These are phyloP conservation scores for Tardiomyces digboiensis DNA, from an alignment of 1,139 yeast species.

Conservation along the genomic window DNA sequence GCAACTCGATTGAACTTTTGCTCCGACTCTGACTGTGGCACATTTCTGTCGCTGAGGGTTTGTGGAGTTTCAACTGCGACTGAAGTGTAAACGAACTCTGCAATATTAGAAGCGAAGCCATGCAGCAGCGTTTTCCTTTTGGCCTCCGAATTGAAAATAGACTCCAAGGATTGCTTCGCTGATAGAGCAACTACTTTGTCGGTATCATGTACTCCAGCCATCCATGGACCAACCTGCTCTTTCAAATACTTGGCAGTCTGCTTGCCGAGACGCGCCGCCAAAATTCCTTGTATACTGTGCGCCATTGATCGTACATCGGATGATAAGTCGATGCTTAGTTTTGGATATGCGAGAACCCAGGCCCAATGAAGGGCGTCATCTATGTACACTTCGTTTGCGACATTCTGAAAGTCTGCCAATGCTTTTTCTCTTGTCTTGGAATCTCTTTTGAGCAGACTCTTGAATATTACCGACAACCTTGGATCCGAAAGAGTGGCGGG, in stretches of 20 bases:
- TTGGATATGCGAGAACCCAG: conserved; percentile 80
- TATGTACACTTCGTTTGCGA: conserved; percentile 8
- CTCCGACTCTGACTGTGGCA: conserved; percentile 55
- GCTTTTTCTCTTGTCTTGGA: conserved; percentile 80
- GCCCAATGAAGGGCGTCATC: conserved; percentile 44
- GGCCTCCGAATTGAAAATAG: conserved; percentile 48
- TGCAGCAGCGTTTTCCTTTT: conserved; percentile 55
- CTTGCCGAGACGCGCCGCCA: conserved; percentile 46
- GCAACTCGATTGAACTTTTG: conserved; percentile 58
- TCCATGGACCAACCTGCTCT: conserved; percentile 63
- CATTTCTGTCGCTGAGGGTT: conserved; percentile 67
- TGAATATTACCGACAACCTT: conserved; percentile 56
- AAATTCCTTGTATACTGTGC: conserved; percentile 54
- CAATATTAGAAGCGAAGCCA: conserved; percentile 44
- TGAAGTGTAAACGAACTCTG: conserved; percentile 45
- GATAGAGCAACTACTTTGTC: conserved; percentile 52
- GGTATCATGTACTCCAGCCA: conserved; percentile 59
- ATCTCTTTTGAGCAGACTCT: conserved; percentile 68
- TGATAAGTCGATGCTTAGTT: conserved; percentile 62
- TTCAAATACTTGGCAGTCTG: conserved; percentile 53
- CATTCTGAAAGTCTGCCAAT: conserved; percentile 28
- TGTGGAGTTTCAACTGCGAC: conserved; percentile 48
- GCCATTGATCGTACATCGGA: conserved; percentile 50
- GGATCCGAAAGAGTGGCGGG: conserved; percentile 47
- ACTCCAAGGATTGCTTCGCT: conserved; percentile 38